phyloP scores from a whole-genome alignment of 768 basidiomycete species.

The Cyclocybe cylindracea region DNA sequence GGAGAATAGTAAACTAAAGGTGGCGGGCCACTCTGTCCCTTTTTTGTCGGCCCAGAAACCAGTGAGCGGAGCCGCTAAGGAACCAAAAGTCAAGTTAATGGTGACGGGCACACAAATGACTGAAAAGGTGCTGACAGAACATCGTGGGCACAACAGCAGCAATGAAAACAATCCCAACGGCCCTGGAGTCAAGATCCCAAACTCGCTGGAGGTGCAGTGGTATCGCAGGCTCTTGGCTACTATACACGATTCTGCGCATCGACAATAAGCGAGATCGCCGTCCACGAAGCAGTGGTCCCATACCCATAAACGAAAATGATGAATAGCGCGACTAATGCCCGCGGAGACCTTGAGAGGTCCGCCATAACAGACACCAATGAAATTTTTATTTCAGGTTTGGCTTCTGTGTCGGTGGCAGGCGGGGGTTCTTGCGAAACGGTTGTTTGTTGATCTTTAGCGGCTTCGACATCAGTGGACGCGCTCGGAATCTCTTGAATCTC shows the following conservation, averaged over 20 bases:
- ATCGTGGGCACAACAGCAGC: slow-evolving; percentile 65
- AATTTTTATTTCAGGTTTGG: slow-evolving; percentile 16
- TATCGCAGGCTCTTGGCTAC: slow-evolving; percentile 55
- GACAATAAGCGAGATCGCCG: neutral
- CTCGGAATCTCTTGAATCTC: no score
- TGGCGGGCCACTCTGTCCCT: slow-evolving; percentile 58
- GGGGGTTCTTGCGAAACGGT: no score
- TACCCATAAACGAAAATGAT: slow-evolving; percentile 59
- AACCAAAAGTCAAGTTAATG: neutral
- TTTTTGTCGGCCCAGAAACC: slow-evolving; percentile 58
- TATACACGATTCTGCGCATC: slow-evolving; percentile 42
- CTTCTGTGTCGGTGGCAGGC: neutral
- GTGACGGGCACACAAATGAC: neutral
- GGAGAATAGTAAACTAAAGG: slow-evolving; percentile 46
- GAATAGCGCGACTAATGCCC: slow-evolving; percentile 47
- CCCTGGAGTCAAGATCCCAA: slow-evolving; percentile 48
- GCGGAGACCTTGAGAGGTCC: slow-evolving; percentile 42
- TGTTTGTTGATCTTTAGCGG: no score
- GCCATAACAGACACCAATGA: slow-evolving; percentile 43
- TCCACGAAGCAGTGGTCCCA: slow-evolving; percentile 8
- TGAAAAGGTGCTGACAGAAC: slow-evolving; percentile 47
- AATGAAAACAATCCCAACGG: slow-evolving; percentile 69
- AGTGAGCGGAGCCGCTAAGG: slow-evolving; percentile 55
- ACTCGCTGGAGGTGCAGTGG: slow-evolving; percentile 52
- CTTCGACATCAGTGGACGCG: neutral